Evolutionary conservation across 208 protist species (phyloP).

Genomic region (Vickermania ingenoplastis): DNA sequence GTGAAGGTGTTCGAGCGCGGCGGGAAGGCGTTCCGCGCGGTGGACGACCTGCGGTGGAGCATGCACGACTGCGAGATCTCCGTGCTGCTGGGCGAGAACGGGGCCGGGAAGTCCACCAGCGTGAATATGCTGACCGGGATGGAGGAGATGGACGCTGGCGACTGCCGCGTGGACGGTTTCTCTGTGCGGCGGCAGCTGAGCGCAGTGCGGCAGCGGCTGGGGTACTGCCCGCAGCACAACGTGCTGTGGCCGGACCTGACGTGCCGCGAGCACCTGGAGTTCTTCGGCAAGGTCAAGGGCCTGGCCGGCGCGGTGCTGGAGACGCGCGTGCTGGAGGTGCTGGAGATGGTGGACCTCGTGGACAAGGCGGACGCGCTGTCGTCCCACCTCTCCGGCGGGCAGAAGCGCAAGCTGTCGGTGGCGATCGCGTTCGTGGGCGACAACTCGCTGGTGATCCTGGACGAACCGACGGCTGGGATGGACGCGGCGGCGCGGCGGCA

Average conservation of each 20-base stretch:
- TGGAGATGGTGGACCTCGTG: conserved; percentile 42
- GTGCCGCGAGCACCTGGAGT: conserved; percentile 77
- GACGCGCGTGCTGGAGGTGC: conserved; percentile 25
- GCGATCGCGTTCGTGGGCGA: conserved; percentile 72
- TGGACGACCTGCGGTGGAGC: conserved; percentile 59
- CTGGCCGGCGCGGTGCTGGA: conserved; percentile 18
- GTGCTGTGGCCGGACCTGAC: conserved; percentile 88
- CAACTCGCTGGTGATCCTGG: conserved; percentile 65
- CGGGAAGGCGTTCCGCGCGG: conserved; percentile 34
- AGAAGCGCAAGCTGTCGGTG: no score
- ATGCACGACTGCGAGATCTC: no score
- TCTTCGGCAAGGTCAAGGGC: background rate
- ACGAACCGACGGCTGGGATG: no score
- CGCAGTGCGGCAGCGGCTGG: conserved; percentile 68
- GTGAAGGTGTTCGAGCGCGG: conserved; percentile 12
- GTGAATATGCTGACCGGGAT: conserved; percentile 86
- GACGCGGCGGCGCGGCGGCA: no score
- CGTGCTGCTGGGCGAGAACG: conserved; percentile 72
- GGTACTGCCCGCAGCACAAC: conserved; percentile 92
- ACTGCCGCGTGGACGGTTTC: conserved; percentile 56
- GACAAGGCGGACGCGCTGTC: conserved; percentile 37
- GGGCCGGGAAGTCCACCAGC: no score
- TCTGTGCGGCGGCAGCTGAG: conserved; percentile 42
- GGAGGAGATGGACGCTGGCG: conserved; percentile 43
- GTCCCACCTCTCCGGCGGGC: conserved; percentile 46